Base-by-base conservation (phyloP, 2,329 filamentous ascomycete genomes). In the Hypoxylon sp. region DNA sequence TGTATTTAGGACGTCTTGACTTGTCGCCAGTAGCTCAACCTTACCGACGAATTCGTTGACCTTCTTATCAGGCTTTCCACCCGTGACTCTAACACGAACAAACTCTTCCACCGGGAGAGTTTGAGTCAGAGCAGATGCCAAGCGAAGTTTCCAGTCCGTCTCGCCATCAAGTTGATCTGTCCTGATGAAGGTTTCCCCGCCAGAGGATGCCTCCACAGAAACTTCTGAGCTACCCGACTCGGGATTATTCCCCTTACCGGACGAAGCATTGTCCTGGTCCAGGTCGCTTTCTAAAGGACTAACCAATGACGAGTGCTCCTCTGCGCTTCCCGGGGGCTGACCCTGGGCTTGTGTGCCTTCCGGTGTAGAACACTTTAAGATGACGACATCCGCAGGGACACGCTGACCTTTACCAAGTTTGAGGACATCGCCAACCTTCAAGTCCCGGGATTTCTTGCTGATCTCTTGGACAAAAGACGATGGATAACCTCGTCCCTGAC, bases 161-260 rank as follows among this genome's bases (percentile, higher is more conserved):
- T 99, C 95, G 70, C 95, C 95, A 73, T 99, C 95, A 8, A 99
- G 84, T 75, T 99, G 95, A 77, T 99, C 95, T 1, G 96, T 99
- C 63, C 95, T 87, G 74, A 99, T 98, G 73, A 99, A 99, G 0
- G 94, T 94, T 78, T 99, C 96, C 26, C 93, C 93, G 24, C 84
- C 83, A 15, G 85, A 79, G n/a, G 85, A 79, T 17, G 79, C 78
- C 11, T 76, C 77, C 49, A 72, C 76, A 37, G 79, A 77, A 1
- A 70, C 67, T 32, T 66, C 72, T 48, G 75, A 72, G 34, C 71
- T 67, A 28, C 72, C 69, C 1, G 69, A 22, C 10, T 73, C 72
- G 41, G 69, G 59, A 44, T 74, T 72, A 26, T 76, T 75, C 43
- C 76, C 72, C 49, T 79, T 81, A 15, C 74, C 74, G 43, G 79